These are phyloP conservation scores for Salvia miltiorrhiza DNA, from an alignment of 257 asterid genomes.

Conservation along the genomic window DNA sequence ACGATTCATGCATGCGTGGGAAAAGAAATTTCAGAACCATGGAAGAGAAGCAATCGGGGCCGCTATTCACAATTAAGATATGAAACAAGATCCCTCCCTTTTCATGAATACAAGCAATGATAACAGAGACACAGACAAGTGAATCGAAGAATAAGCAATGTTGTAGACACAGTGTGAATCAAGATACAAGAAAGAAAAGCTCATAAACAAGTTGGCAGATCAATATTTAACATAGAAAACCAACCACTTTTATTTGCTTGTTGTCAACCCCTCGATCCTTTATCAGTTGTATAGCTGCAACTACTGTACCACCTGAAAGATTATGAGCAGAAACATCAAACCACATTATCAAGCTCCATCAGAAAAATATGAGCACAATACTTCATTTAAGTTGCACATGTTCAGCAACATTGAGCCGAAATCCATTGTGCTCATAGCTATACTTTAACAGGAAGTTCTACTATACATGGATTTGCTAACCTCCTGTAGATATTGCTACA, in stretches of 20 bases:
- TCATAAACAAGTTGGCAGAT: not conserved
- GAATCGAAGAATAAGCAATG: not conserved
- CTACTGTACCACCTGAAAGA: conserved; percentile 78
- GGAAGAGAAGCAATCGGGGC: not conserved
- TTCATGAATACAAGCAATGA: conserved; percentile 1
- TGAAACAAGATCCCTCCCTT: not conserved
- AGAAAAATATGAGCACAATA: conserved; percentile 1
- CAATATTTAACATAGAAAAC: conserved; percentile 22
- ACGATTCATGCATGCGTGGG: not conserved
- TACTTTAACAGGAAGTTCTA: not conserved
- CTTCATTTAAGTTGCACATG: not conserved
- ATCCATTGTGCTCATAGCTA: not conserved
- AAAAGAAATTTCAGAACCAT: not conserved
- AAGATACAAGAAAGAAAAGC: not conserved
- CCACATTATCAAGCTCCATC: not conserved
- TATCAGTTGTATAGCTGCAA: conserved; percentile 78
- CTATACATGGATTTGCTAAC: not conserved
- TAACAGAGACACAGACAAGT: not conserved
- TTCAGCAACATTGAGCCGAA: not conserved
- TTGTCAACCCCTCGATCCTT: conserved; percentile 78
- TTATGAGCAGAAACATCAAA: conserved; percentile 24
- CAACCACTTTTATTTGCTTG: conserved; percentile 85
- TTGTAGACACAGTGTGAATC: not conserved
- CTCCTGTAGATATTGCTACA: not conserved
- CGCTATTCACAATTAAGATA: not conserved